Conservation (phyloP, 257 asterid species). For the Gardenia jasminoides region DNA sequence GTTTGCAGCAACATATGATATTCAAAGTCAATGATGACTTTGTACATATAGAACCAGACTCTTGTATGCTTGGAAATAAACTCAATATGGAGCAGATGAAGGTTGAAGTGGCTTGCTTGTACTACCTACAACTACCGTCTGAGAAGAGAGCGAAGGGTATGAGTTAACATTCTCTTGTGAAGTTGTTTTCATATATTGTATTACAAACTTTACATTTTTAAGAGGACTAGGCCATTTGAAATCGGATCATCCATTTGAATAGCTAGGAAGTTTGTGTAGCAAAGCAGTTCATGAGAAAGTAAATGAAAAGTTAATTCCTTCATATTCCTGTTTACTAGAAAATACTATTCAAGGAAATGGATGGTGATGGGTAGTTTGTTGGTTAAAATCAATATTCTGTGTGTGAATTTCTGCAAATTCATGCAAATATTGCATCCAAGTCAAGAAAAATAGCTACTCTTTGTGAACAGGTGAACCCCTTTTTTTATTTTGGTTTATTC, state of each 20-base stretch:
- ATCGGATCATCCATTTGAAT: neutral
- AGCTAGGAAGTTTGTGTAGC: neutral
- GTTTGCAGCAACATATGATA: slow-evolving; percentile 52
- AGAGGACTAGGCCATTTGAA: neutral
- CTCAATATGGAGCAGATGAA: slow-evolving; percentile 64
- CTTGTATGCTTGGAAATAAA: slow-evolving; percentile 39
- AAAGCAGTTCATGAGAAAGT: neutral
- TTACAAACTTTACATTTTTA: neutral
- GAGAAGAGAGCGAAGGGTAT: slow-evolving; percentile 80
- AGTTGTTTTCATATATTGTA: neutral
- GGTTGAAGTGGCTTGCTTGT: slow-evolving; percentile 81
- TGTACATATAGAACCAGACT: slow-evolving; percentile 46
- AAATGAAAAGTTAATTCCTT: neutral
- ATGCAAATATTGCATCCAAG: too few relatives aligned
- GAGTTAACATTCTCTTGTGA: slow-evolving; percentile 13
- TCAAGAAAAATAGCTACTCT: too few relatives aligned
- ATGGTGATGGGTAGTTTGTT: too few relatives aligned
- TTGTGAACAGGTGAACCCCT: too few relatives aligned
- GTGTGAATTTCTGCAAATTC: too few relatives aligned
- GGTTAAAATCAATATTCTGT: too few relatives aligned
- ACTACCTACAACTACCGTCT: slow-evolving; percentile 58
- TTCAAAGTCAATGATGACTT: slow-evolving; percentile 58
- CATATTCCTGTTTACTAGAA: neutral
- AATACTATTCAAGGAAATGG: too few relatives aligned
- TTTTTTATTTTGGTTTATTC: too few relatives aligned